Base-by-base conservation (phyloP, 1,284 basidiomycete species). In the Ceratobasidium sp. region DNA sequence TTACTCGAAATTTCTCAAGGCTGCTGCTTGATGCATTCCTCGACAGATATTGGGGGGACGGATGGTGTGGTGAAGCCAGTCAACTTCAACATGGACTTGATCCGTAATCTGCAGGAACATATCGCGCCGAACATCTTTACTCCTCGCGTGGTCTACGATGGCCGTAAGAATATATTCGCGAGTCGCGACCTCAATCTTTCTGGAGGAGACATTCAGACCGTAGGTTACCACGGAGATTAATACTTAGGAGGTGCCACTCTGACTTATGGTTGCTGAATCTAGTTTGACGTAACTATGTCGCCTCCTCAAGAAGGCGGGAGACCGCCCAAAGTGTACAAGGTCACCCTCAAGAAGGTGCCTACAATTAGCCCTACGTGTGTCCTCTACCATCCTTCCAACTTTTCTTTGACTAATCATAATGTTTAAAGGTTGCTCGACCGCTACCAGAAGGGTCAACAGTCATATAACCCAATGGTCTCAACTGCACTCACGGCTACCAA, bases 401-500 rank as follows among this genome's bases (percentile, higher is more conserved):
- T 38, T 18, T 16, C 14, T 55, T 23, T 55, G 28, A 55, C 55
- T 58, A n/a, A 58, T 18, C 5, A 7, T 6, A 13, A 18, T 58
- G 16, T 8, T 58, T n/a, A 46, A 52, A 92, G 91, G 78, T 86
- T 91, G 0, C 81, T 93, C 16, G 81, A 83, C 14, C 86, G 90
- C 0, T 93, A 90, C 77, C 82, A 92, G 6, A 79, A 83, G 47
- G 91, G 91, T 0, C 83, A 88, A 57, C 89, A 91, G 74, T 87
- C 87, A 0, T 87, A 90, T 58, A 91, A 92, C 76, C 90, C 90
- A 74, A 81, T 79, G 9, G 90, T 92, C 0, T 78, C 89, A 46
- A 93, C 91, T 1, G 91, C 90, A 0, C 88, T 92, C 76, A 92
- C 89, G 5, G 91, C 90, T 0, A 80, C 92, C 63, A 93, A 93